Conservation (phyloP, 768 basidiomycete genomes). For the Termitomyces titanicus region DNA sequence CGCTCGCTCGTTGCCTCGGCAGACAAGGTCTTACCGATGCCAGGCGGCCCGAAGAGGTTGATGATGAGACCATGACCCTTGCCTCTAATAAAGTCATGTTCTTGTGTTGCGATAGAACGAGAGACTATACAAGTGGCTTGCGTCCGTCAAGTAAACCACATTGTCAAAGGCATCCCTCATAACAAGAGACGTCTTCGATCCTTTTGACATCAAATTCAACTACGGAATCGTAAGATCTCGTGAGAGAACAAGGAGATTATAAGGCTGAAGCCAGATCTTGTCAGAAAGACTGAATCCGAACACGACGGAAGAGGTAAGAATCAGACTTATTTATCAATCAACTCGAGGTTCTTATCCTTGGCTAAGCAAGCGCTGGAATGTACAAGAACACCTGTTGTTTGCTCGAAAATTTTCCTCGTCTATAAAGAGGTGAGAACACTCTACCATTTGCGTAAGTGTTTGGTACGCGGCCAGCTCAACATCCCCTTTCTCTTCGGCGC, state of each 20-base stretch:
- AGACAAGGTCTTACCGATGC: constrained; percentile 55
- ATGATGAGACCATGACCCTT: constrained; percentile 51
- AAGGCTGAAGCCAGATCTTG: constrained; percentile 55
- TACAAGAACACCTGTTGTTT: constrained; percentile 16
- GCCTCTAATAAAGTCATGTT: constrained; percentile 57
- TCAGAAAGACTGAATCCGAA: constrained; percentile 59
- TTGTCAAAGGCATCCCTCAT: constrained; percentile 50
- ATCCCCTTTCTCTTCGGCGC: neutral
- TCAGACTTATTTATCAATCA: constrained; percentile 51
- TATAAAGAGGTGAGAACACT: neutral
- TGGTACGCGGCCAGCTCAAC: neutral
- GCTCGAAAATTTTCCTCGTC: neutral
- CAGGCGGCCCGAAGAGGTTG: constrained; percentile 52
- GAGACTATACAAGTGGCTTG: constrained; percentile 48
- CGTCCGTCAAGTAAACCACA: constrained; percentile 47
- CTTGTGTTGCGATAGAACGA: constrained; percentile 49
- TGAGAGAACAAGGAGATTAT: constrained; percentile 19
- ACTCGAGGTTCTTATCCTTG: constrained; percentile 24
- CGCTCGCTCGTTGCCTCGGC: constrained; percentile 54
- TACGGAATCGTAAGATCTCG: constrained; percentile 15
- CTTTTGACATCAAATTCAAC: constrained; percentile 60
- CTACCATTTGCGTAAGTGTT: constrained; percentile 7
- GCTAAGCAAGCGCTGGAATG: constrained; percentile 3
- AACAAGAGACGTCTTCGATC: constrained; percentile 50
- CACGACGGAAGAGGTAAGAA: constrained; percentile 52